Base-by-base conservation (phyloP, 371 early-diverging fungal genomes). In the Capniomyces stellatus region DNA sequence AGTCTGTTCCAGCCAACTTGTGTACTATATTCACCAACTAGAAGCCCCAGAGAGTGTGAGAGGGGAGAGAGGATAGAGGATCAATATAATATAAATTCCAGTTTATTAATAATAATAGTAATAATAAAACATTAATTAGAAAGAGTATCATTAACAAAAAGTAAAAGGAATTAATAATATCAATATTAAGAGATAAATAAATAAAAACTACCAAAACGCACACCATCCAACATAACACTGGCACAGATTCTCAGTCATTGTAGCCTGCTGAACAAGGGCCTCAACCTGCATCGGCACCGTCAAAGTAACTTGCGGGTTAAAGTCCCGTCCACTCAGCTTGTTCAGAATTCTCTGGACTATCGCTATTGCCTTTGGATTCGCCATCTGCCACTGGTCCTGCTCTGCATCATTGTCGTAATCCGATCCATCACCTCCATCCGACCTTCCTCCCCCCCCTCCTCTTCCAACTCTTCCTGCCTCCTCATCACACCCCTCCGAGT, bases 141-240 rank as follows among this genome's bases (percentile, higher is more conserved):
- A n/a, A n/a, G n/a, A n/a, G n/a, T n/a, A n/a, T n/a, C n/a, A n/a
- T n/a, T n/a, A n/a, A n/a, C n/a, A n/a, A n/a, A n/a, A n/a, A n/a
- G n/a, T n/a, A n/a, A n/a, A n/a, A n/a, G n/a, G n/a, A n/a, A n/a
- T n/a, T n/a, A n/a, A n/a, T n/a, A n/a, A n/a, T n/a, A n/a, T n/a
- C n/a, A n/a, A n/a, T n/a, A n/a, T n/a, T n/a, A n/a, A n/a, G n/a
- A n/a, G n/a, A n/a, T n/a, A n/a, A n/a, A n/a, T n/a, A n/a, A n/a
- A n/a, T n/a, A n/a, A n/a, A n/a, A n/a, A n/a, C 47, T 73, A 77
- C 74, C 77, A 76, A 41, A 78, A 74, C 2, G 77, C 75, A 62
- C 85, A 89, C 99, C 99, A 98, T 51, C 99, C 98, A 60, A 87
- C 77, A 63, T 89, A 98, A 64, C 92, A 86, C 60, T 89, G 90